Conservation (phyloP, 805 yeast genomes). For the Lachancea thermotolerans region DNA sequence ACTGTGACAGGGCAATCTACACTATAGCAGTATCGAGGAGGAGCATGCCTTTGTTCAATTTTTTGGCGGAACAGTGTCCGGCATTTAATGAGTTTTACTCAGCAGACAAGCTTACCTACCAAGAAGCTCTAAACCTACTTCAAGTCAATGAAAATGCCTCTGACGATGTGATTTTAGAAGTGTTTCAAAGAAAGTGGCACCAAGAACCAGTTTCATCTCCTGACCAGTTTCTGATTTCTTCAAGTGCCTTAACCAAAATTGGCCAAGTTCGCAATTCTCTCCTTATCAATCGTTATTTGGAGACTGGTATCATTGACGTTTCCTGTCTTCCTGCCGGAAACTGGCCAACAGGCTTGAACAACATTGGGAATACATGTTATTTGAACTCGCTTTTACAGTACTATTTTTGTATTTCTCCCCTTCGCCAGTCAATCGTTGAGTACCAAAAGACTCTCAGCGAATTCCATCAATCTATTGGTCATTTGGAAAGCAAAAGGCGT, state of each 20-base stretch:
- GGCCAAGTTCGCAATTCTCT: conserved; percentile 51
- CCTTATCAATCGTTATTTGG: conserved; percentile 48
- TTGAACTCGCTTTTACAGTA: conserved; percentile 86
- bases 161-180: conserved; percentile 40
- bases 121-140: conserved; percentile 42
- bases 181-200: conserved; percentile 29
- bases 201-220: conserved; percentile 24
- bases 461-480: conserved; percentile 21
- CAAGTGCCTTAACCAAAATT: conserved; percentile 51
- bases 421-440: conserved; percentile 56
- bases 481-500: conserved; percentile 44
- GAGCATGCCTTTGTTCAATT: conserved; percentile 51
- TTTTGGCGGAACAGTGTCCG: conserved; percentile 37
- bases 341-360: conserved; percentile 89
- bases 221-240: conserved; percentile 47
- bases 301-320: conserved; percentile 57
- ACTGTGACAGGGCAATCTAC: conserved; percentile 46
- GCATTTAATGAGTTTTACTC: conserved; percentile 23
- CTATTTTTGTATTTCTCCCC: conserved; percentile 78
- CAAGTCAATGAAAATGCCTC: conserved; percentile 45
- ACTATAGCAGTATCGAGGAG: conserved; percentile 55
- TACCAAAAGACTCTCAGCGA: conserved; percentile 40
- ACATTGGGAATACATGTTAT: conserved; percentile 94
- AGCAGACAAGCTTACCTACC: conserved; percentile 24
- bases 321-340: conserved; percentile 51